Percentiles rank a stretch among this genome's conserved stretches.
Conservation (phyloP, 108 stramenopile species). For the Cylindrotheca fusiformis region DNA sequence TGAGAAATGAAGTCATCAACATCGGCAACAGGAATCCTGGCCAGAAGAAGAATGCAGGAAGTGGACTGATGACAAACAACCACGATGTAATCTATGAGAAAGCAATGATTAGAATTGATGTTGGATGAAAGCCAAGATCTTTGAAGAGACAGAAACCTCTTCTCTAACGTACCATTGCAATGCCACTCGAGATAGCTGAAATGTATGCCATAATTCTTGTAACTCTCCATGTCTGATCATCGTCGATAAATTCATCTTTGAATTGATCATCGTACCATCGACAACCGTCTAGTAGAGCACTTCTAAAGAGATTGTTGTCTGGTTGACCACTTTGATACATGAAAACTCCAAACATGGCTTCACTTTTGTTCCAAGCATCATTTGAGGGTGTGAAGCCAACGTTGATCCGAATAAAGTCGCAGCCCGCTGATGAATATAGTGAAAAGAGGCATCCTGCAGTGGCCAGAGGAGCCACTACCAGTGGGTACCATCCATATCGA, state of each 20-base stretch:
- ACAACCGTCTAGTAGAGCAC: constrained; percentile 43
- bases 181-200: constrained; percentile 41
- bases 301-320: constrained; percentile 17
- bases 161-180: constrained; percentile 37
- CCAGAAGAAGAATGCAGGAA: constrained; percentile 73
- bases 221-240: constrained; percentile 69
- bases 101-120: background rate
- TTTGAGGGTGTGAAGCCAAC: constrained; percentile 72
- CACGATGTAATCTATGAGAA: constrained; percentile 41
- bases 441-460: constrained; percentile 61
- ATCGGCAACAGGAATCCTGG: constrained; percentile 67
- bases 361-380: constrained; percentile 51
- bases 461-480: constrained; percentile 67
- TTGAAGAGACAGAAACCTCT: background rate
- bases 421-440: constrained; percentile 59
- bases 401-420: constrained; percentile 70
- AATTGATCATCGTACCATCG: constrained; percentile 49
- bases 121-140: background rate
- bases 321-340: constrained; percentile 27
- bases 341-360: constrained; percentile 32
- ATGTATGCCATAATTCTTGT: constrained; percentile 69
- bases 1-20: constrained; percentile 53
- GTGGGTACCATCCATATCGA: constrained; percentile 74
- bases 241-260: constrained; percentile 41
- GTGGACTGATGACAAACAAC: constrained; percentile 64